phyloP scores from a whole-genome alignment of 306 rosid genomes.

The Malus domestica region ASM211411v1 NC_041792.1:21841407-21841906 shows the following conservation, averaged over 20 bases:
- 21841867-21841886: not conserved
- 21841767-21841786: not conserved
- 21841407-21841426: too few relatives aligned
- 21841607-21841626: constrained; percentile 36
- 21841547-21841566: not conserved
- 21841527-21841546: not conserved
- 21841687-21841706: constrained; percentile 34
- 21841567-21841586: constrained; percentile 14
- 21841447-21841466: too few relatives aligned
- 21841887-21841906: not conserved
- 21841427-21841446: too few relatives aligned
- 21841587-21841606: constrained; percentile 33
- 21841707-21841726: constrained; percentile 66
- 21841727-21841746: constrained; percentile 24
- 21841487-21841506: too few relatives aligned
- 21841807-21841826: constrained; percentile 5
- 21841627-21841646: constrained; percentile 23
- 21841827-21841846: constrained; percentile 13
- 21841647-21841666: constrained; percentile 30
- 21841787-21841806: constrained; percentile 5
- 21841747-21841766: constrained; percentile 5
- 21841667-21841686: constrained; percentile 53
- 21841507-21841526: not conserved
- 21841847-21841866: not conserved
- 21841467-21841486: too few relatives aligned